Percentiles rank a stretch among this genome's conserved stretches.
phyloP scores from a whole-genome alignment of 495 filamentous ascomycete species.

The Penicillium soppii region DNA sequence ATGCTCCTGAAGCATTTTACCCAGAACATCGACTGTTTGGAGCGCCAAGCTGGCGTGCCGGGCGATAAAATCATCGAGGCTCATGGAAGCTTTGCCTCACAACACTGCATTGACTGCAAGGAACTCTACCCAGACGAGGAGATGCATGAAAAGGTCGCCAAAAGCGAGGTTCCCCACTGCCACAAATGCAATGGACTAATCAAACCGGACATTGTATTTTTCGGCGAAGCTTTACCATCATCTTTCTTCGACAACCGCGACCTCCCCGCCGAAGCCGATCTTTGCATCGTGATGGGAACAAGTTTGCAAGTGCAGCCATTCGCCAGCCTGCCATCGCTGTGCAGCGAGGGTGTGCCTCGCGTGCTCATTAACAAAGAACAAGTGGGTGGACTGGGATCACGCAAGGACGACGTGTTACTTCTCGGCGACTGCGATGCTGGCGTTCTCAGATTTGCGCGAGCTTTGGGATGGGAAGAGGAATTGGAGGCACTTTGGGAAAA shows the following conservation, averaged over 20 bases:
- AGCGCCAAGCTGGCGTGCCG: slow-evolving; percentile 83
- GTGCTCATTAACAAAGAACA: slow-evolving; percentile 84
- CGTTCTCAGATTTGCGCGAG: slow-evolving; percentile 77
- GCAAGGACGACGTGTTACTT: slow-evolving; percentile 73
- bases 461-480: slow-evolving; percentile 83
- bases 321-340: slow-evolving; percentile 69
- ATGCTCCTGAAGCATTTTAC: slow-evolving; percentile 86
- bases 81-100: slow-evolving; percentile 89
- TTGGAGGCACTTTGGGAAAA: slow-evolving; percentile 68
- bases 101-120: slow-evolving; percentile 88
- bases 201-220: slow-evolving; percentile 98
- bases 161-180: slow-evolving; percentile 69
- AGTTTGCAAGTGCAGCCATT: slow-evolving; percentile 89
- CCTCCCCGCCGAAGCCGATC: slow-evolving; percentile 63
- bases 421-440: slow-evolving; percentile 79
- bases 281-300: slow-evolving; percentile 89
- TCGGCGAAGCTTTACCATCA: slow-evolving; percentile 79
- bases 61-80: slow-evolving; percentile 83
- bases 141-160: slow-evolving; percentile 67
- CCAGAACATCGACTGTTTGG: slow-evolving; percentile 96
- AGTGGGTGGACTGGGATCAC: slow-evolving; percentile 77
- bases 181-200: slow-evolving; percentile 73
- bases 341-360: slow-evolving; percentile 62
- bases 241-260: slow-evolving; percentile 61
- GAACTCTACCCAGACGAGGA: slow-evolving; percentile 62